Conservation (phyloP, 2,329 filamentous ascomycete species). For the Aspergillus awamori region DNA sequence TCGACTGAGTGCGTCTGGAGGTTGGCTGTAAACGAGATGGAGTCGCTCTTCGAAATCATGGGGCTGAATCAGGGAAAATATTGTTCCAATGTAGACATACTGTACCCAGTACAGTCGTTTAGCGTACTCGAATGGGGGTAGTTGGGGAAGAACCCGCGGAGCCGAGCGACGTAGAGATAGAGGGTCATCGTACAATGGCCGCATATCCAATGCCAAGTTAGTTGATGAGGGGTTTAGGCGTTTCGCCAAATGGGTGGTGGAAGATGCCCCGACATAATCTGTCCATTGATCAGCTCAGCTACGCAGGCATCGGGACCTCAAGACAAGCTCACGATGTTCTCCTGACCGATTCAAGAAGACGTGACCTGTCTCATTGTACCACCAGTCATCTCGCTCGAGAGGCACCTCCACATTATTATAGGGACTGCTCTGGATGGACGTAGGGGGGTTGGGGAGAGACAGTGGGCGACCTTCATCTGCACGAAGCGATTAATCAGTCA, state of each 20-base stretch:
- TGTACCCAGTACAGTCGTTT: constrained; percentile 56
- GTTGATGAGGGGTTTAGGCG: constrained; percentile 37
- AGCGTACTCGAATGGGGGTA: constrained; percentile 56
- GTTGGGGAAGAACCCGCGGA: constrained; percentile 35
- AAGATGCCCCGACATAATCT: constrained; percentile 40
- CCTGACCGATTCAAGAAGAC: constrained; percentile 40
- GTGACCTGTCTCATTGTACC: constrained; percentile 42
- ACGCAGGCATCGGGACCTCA: neutral
- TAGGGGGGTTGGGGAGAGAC: constrained; percentile 13
- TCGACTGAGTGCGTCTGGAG: constrained; percentile 47
- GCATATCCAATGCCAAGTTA: constrained; percentile 41
- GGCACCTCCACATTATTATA: constrained; percentile 25
- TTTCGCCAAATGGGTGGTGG: constrained; percentile 40
- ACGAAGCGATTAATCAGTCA: neutral
- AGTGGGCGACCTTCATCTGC: neutral
- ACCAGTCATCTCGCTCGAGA: constrained; percentile 43
- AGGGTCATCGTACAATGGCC: constrained; percentile 39
- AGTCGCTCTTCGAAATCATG: constrained; percentile 52
- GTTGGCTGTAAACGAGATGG: constrained; percentile 47
- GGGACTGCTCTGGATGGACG: constrained; percentile 20
- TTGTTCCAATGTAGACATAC: constrained; percentile 60
- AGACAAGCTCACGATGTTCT: constrained; percentile 34
- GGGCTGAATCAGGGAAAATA: constrained; percentile 57
- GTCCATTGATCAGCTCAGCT: neutral
- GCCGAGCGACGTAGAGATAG: constrained; percentile 34